A percentile compares a stretch with the other conserved stretches of the same genome.
Conservation (phyloP, 2,329 filamentous ascomycete species). For the Cercospora sp. region DNA sequence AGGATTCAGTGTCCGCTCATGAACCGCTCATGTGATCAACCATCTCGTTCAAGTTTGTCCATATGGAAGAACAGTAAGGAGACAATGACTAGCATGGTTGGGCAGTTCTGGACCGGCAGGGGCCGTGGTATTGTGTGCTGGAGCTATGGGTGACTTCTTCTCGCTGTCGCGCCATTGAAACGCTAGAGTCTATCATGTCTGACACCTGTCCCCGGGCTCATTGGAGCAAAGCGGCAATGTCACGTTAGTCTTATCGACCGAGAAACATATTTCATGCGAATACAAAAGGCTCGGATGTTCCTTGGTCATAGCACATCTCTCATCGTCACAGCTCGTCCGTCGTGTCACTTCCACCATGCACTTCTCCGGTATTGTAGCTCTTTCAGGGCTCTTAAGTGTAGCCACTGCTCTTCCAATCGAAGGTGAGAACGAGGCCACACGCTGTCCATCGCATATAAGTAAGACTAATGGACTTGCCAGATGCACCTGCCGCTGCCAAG, state of each 20-base stretch:
- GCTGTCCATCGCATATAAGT: background rate
- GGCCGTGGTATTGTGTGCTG: background rate
- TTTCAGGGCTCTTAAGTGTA: background rate
- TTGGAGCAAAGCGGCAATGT: background rate
- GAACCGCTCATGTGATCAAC: background rate
- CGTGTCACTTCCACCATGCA: background rate
- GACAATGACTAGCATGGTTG: background rate
- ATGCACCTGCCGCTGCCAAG: background rate
- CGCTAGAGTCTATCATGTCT: background rate
- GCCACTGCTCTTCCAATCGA: background rate
- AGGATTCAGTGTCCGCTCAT: background rate
- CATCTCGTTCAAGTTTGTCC: background rate
- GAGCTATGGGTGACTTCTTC: background rate
- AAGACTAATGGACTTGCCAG: background rate
- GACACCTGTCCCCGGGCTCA: background rate
- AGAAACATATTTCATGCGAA: too few relatives aligned
- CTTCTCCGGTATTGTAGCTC: background rate
- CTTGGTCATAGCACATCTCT: background rate
- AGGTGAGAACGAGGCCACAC: background rate
- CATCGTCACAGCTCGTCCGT: too few relatives aligned
- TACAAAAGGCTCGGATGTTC: background rate
- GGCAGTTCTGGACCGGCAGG: background rate
- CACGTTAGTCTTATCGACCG: background rate
- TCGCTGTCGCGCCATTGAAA: background rate
- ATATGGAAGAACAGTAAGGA: background rate